Conservation (phyloP, 2,329 filamentous ascomycete species). For the Bisporella sp. region DNA sequence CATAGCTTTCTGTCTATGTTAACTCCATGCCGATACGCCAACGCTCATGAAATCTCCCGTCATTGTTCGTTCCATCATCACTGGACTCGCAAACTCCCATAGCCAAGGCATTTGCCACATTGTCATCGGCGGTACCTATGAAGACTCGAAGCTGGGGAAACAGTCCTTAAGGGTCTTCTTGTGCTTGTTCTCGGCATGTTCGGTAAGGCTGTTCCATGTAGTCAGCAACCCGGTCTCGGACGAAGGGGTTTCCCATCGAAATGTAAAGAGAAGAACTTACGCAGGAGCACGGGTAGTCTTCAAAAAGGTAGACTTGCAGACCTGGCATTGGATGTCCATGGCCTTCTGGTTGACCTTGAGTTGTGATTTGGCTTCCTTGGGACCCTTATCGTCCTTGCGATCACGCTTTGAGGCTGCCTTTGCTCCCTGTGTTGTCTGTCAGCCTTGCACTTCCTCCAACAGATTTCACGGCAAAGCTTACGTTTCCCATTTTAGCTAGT, state of each 20-base stretch:
- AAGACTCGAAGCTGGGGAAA: conserved; percentile 47
- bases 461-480: conserved; percentile 4
- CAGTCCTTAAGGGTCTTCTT: conserved; percentile 64
- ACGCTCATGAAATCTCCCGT: neutral
- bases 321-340: conserved; percentile 68
- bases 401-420: conserved; percentile 68
- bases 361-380: conserved; percentile 55
- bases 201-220: conserved; percentile 43
- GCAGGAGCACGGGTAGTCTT: conserved; percentile 69
- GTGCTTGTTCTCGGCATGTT: conserved; percentile 73
- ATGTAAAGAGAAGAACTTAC: conserved; percentile 35
- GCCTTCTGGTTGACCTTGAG: conserved; percentile 65
- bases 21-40: neutral
- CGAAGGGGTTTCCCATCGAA: neutral
- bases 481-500: conserved; percentile 22
- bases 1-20: neutral
- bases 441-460: neutral
- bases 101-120: neutral
- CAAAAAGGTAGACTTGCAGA: conserved; percentile 74
- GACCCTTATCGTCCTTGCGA: conserved; percentile 55
- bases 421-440: conserved; percentile 41
- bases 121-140: neutral
- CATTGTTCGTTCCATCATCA: neutral
- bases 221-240: neutral
- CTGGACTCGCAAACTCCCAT: neutral